A percentile compares a stretch with the other conserved stretches of the same genome.
Conservation (phyloP, 2,329 filamentous ascomycete species). For the Magnaporthiopsis rhizophila region DNA sequence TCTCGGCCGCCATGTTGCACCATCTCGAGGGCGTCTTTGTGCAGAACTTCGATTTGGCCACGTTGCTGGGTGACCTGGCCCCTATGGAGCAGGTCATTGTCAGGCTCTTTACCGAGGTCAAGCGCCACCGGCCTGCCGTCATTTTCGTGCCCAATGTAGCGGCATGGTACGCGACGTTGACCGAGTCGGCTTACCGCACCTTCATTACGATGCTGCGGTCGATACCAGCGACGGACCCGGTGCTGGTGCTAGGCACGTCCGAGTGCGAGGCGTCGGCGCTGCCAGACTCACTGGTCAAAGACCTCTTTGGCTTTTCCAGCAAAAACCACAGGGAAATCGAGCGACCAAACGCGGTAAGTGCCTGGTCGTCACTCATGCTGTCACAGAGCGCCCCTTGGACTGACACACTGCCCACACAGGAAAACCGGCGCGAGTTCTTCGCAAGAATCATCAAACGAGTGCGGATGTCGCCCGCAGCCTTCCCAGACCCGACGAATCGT, state of each 20-base stretch:
- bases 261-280: constrained; percentile 60
- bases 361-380: constrained; percentile 14
- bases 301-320: constrained; percentile 79
- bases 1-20: constrained; percentile 77
- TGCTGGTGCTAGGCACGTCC: constrained; percentile 79
- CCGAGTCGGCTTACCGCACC: constrained; percentile 63
- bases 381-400: constrained; percentile 13
- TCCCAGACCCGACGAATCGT: constrained; percentile 77
- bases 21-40: constrained; percentile 92
- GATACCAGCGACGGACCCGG: constrained; percentile 81
- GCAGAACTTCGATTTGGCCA: constrained; percentile 87
- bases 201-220: constrained; percentile 76
- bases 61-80: constrained; percentile 74
- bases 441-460: constrained; percentile 65
- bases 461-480: constrained; percentile 70
- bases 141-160: constrained; percentile 91
- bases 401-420: constrained; percentile 28
- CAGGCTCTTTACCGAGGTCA: constrained; percentile 83
- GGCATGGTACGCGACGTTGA: constrained; percentile 65
- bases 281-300: constrained; percentile 55
- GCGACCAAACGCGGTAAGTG: constrained; percentile 54
- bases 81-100: constrained; percentile 83
- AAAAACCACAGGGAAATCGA: constrained; percentile 67
- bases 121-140: constrained; percentile 89
- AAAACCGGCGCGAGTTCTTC: constrained; percentile 73